Percentiles rank a stretch among this genome's conserved stretches.
phyloP scores from a whole-genome alignment of 2,329 filamentous ascomycete genomes.

The Coniochaeta sp. region DNA sequence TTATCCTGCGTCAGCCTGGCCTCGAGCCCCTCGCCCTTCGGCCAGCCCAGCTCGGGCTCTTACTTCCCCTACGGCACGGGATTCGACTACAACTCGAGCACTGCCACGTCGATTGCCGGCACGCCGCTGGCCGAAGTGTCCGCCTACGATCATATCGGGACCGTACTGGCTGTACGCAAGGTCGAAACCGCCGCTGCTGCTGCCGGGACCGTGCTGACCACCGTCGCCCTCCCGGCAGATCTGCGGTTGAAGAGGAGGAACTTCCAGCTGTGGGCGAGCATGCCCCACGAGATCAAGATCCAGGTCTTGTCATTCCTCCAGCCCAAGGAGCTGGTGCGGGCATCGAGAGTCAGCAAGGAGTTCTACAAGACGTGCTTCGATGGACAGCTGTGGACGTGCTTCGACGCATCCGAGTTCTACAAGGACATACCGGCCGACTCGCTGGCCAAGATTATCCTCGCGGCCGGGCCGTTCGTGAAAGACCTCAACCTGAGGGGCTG shows the following conservation, averaged over 20 bases:
- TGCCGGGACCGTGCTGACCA: constrained; percentile 17
- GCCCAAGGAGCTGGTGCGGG: constrained; percentile 73
- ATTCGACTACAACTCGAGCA: constrained; percentile 19
- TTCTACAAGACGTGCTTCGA: constrained; percentile 87
- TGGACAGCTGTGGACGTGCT: constrained; percentile 81
- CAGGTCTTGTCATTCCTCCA: constrained; percentile 68
- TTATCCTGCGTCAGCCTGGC: constrained; percentile 49
- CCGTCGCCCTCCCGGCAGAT: constrained; percentile 57
- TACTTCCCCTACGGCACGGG: constrained; percentile 21
- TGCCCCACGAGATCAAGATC: constrained; percentile 78
- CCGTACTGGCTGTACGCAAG: constrained; percentile 45
- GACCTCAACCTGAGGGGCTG: constrained; percentile 88
- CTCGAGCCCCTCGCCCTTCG: constrained; percentile 32
- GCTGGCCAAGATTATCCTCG: constrained; percentile 74
- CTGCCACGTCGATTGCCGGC: constrained; percentile 29
- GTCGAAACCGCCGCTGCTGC: constrained; percentile 34
- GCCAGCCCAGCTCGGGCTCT: constrained; percentile 22
- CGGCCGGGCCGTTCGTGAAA: constrained; percentile 82
- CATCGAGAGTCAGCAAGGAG: constrained; percentile 67
- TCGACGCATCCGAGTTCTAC: constrained; percentile 85
- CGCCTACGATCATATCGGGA: constrained; percentile 32
- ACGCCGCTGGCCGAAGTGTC: constrained; percentile 32
- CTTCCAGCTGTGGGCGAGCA: constrained; percentile 67
- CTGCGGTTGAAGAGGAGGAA: constrained; percentile 38
- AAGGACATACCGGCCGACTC: constrained; percentile 77